These are phyloP conservation scores for Torulaspora indica DNA, from an alignment of 805 yeast genomes.

Conservation along the genomic window DNA sequence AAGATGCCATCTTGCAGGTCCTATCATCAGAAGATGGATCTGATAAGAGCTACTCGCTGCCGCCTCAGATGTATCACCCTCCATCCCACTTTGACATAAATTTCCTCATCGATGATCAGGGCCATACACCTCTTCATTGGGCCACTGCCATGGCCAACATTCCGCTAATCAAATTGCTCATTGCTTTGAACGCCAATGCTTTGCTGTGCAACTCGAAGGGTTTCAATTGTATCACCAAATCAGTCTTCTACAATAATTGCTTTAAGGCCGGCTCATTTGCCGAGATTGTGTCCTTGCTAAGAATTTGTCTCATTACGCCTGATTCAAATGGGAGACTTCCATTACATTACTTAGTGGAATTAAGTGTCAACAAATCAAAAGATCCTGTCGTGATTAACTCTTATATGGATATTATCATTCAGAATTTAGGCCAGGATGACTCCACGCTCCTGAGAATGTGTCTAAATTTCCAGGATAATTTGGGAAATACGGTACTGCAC, in stretches of 20 bases:
- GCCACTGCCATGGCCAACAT: constrained; percentile 73
- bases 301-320: constrained; percentile 63
- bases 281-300: constrained; percentile 53
- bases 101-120: constrained; percentile 70
- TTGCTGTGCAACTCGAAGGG: constrained; percentile 51
- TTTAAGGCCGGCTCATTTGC: constrained; percentile 58
- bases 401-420: constrained; percentile 49
- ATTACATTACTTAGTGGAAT: constrained; percentile 59
- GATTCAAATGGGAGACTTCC: constrained; percentile 71
- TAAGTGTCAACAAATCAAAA: constrained; percentile 48
- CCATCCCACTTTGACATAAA: constrained; percentile 62
- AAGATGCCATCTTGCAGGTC: constrained; percentile 30
- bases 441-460: constrained; percentile 50
- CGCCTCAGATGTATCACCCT: constrained; percentile 44
- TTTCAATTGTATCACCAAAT: constrained; percentile 63
- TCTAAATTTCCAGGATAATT: constrained; percentile 69
- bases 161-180: constrained; percentile 52
- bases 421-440: constrained; percentile 39
- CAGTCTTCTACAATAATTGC: constrained; percentile 68
- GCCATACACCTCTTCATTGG: constrained; percentile 82
- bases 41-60: constrained; percentile 29
- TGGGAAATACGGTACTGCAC: constrained; percentile 84
- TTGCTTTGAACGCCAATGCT: constrained; percentile 58
- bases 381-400: constrained; percentile 47
- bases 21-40: constrained; percentile 33